Evolutionary conservation across 257 asterid genomes (phyloP).

Genomic region (Salvia splendens): DNA sequence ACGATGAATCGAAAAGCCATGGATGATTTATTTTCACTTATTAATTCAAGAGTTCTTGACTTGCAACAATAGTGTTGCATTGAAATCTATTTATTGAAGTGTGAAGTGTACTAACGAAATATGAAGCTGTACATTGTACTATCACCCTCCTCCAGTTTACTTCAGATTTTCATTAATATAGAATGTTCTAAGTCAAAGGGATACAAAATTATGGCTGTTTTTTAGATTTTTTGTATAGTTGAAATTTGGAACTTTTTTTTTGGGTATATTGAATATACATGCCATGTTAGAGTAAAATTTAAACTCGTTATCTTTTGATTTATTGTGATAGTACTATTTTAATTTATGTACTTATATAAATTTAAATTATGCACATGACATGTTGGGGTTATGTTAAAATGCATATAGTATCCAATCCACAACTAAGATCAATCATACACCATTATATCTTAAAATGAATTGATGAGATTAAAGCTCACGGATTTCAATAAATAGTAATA

Average conservation of each 20-base stretch:
- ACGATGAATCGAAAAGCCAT: constrained; percentile 33
- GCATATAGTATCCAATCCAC: no score
- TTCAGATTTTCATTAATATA: not conserved
- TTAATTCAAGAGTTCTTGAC: constrained; percentile 14
- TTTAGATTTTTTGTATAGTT: not conserved
- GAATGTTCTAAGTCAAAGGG: not conserved
- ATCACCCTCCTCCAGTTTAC: constrained; percentile 25
- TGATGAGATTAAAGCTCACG: no score
- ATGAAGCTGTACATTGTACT: constrained; percentile 39
- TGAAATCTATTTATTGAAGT: constrained; percentile 16
- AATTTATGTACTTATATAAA: no score
- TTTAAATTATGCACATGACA: no score
- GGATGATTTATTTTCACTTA: not conserved
- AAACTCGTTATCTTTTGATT: no score
- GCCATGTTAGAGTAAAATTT: no score
- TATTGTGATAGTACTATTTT: no score
- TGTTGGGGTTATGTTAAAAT: no score
- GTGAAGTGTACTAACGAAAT: constrained; percentile 28
- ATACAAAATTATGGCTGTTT: not conserved
- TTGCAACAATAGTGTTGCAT: not conserved
- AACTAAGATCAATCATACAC: no score
- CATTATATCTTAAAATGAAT: no score
- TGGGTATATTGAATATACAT: no score
- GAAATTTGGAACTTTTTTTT: not conserved
- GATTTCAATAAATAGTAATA: no score